A percentile compares a stretch with the other conserved stretches of the same genome.
phyloP scores from a whole-genome alignment of 2,329 filamentous ascomycete genomes.

The Apiospora malaysiana region DNA sequence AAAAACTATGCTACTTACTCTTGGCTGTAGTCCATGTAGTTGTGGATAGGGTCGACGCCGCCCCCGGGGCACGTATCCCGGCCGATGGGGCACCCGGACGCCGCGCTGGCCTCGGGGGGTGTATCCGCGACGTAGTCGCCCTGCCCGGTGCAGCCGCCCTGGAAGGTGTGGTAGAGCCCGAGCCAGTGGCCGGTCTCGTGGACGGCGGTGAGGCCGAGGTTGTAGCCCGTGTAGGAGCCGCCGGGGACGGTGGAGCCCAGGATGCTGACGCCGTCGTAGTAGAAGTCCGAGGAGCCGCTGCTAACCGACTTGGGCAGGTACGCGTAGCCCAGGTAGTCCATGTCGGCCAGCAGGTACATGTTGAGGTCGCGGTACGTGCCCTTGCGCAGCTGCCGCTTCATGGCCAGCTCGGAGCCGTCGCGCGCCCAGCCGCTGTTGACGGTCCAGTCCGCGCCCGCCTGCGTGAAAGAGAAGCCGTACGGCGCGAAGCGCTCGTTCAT shows the following conservation, averaged over 20 bases:
- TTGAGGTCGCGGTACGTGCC: conserved; percentile 48
- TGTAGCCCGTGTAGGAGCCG: conserved; percentile 27
- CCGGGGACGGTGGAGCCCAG: conserved; percentile 29
- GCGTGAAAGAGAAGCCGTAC: conserved; percentile 47
- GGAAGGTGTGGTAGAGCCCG: conserved; percentile 45
- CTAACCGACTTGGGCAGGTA: conserved; percentile 27
- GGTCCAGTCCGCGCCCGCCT: conserved; percentile 45
- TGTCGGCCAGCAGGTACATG: conserved; percentile 37
- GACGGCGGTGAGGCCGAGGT: conserved; percentile 39
- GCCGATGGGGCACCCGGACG: conserved; percentile 21
- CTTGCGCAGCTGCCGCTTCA: conserved; percentile 48
- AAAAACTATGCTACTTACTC: background rate
- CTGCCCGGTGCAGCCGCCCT: conserved; percentile 38
- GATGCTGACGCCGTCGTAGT: conserved; percentile 34
- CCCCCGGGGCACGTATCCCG: conserved; percentile 22
- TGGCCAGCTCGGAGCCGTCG: conserved; percentile 40
- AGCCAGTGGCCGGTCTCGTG: conserved; percentile 46
- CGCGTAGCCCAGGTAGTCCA: conserved; percentile 18
- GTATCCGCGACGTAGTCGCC: conserved; percentile 45
- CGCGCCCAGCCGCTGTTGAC: conserved; percentile 49
- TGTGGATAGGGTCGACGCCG: conserved; percentile 24
- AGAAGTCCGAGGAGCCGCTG: conserved; percentile 26
- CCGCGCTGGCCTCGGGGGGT: conserved; percentile 37
- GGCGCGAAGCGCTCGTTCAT: conserved; percentile 49
- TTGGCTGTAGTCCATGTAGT: conserved; percentile 27